Conservation (phyloP, 2,329 filamentous ascomycete species). For the Thelonectria blattea region DNA sequence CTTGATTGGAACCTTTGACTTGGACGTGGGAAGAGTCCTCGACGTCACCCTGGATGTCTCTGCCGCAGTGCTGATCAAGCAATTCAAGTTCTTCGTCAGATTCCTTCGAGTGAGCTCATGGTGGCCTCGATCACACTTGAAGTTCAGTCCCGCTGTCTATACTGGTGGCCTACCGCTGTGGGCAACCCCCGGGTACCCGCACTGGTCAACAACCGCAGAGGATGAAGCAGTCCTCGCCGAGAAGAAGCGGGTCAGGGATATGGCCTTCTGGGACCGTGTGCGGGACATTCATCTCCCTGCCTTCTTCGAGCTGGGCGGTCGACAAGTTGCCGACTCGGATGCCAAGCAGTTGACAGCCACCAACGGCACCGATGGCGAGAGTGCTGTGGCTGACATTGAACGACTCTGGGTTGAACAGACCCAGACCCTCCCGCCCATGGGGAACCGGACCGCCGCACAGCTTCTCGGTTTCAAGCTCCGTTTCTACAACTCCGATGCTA, state of each 20-base stretch:
- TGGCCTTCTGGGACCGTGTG: slow-evolving; percentile 81
- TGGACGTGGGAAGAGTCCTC: slow-evolving; percentile 92
- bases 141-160: slow-evolving; percentile 52
- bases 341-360: slow-evolving; percentile 51
- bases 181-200: slow-evolving; percentile 75
- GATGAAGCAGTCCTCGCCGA: slow-evolving; percentile 66
- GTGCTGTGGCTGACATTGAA: slow-evolving; percentile 61
- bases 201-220: slow-evolving; percentile 69
- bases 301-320: slow-evolving; percentile 86
- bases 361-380: slow-evolving; percentile 46
- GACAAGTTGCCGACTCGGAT: slow-evolving; percentile 67
- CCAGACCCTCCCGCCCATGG: slow-evolving; percentile 79
- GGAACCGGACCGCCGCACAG: slow-evolving; percentile 92
- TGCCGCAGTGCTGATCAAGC: slow-evolving; percentile 89
- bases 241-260: slow-evolving; percentile 70
- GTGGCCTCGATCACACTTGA: slow-evolving; percentile 77
- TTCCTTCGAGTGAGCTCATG: slow-evolving; percentile 90
- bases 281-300: slow-evolving; percentile 77
- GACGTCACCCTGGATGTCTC: slow-evolving; percentile 96
- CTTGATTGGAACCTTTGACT: slow-evolving; percentile 93
- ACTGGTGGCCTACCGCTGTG: slow-evolving; percentile 78
- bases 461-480: slow-evolving; percentile 95
- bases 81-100: slow-evolving; percentile 93
- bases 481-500: slow-evolving; percentile 85
- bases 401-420: slow-evolving; percentile 81